These are phyloP conservation scores for Podila verticillata DNA, from an alignment of 192 early-diverging fungal genomes.

Conservation along the genomic window DNA sequence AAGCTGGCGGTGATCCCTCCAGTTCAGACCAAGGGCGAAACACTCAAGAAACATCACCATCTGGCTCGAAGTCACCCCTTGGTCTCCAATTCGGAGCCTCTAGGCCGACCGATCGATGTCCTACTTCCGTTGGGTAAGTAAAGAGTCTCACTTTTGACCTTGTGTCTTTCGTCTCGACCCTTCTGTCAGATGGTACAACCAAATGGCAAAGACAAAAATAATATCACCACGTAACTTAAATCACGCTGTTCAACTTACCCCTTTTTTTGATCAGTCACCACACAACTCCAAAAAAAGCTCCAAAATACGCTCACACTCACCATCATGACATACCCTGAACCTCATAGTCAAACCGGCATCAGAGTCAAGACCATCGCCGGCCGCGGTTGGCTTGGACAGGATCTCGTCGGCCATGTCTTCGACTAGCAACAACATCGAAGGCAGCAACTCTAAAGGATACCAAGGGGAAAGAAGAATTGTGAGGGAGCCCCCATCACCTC, in stretches of 20 bases:
- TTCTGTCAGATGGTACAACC: not conserved
- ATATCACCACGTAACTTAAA: not conserved
- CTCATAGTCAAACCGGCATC: constrained; percentile 12
- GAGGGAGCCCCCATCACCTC: not conserved
- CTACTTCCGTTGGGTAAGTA: constrained; percentile 19
- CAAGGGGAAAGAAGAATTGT: not conserved
- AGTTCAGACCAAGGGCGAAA: constrained; percentile 18
- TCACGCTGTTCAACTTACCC: not conserved
- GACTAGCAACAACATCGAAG: no score
- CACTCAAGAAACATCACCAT: constrained; percentile 23
- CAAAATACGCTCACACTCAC: not conserved
- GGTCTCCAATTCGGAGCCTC: constrained; percentile 14
- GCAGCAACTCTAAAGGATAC: not conserved
- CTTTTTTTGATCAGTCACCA: not conserved
- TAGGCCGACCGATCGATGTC: constrained; percentile 26
- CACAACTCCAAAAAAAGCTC: not conserved
- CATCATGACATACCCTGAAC: not conserved
- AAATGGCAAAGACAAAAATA: not conserved
- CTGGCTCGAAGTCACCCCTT: constrained; percentile 29
- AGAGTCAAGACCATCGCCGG: constrained; percentile 6
- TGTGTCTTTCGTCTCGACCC: not conserved
- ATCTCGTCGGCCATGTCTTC: constrained; percentile 2
- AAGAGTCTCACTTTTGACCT: no score
- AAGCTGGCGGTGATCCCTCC: constrained; percentile 41
- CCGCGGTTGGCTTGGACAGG: constrained; percentile 6